Evolutionary conservation across 2,329 filamentous ascomycete genomes (phyloP).

Genomic region (Arthrobotrys iridis): DNA sequence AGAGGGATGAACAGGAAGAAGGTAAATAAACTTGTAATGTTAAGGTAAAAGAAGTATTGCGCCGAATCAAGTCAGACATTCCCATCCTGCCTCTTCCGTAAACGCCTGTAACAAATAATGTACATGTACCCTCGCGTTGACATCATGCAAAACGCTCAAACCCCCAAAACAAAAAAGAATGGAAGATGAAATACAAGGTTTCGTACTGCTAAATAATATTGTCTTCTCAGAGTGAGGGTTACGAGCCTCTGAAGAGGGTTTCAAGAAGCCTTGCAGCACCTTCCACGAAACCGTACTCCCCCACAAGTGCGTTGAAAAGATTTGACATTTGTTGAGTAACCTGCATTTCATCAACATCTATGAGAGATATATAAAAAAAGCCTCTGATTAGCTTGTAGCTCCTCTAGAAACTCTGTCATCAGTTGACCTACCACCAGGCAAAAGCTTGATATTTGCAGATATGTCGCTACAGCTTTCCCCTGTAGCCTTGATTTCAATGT

Average conservation of each 20-base stretch:
- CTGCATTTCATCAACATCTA: conserved; percentile 9
- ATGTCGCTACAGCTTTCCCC: conserved; percentile 28
- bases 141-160: no score
- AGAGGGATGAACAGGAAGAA: no score
- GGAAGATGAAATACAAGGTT: background rate
- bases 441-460: conserved; percentile 11
- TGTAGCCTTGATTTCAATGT: conserved; percentile 1
- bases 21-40: no score
- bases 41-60: no score
- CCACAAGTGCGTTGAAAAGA: conserved; percentile 27
- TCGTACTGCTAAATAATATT: no score
- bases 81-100: background rate
- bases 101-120: background rate
- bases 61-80: no score
- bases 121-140: no score
- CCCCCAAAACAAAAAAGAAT: background rate
- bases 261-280: conserved; percentile 26
- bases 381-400: background rate
- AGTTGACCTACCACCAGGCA: conserved; percentile 4
- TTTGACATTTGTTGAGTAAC: conserved; percentile 29
- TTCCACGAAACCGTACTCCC: conserved; percentile 36
- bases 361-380: background rate
- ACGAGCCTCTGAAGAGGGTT: conserved; percentile 2
- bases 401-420: background rate
- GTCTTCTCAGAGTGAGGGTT: no score